Conservation (phyloP, 208 protist genomes). For the Zelonia costaricensis region DNA sequence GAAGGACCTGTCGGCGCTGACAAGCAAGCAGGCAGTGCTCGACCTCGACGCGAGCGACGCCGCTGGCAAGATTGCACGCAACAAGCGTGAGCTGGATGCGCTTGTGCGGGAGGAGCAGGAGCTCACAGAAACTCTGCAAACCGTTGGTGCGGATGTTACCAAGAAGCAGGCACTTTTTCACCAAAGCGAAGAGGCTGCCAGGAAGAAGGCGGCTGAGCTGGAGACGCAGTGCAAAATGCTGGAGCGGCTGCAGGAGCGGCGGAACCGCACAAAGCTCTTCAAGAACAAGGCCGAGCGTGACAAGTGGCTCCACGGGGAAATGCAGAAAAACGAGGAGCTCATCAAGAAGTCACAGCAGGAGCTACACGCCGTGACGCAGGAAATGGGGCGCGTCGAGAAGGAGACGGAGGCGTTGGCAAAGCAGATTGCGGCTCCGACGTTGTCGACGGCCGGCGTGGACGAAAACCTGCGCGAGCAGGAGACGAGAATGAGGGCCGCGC, state of each 20-base stretch:
- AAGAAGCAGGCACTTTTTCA: slow-evolving; percentile 35
- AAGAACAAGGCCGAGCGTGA: slow-evolving; percentile 90
- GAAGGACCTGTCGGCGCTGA: slow-evolving; percentile 53
- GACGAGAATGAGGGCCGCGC: slow-evolving; percentile 27
- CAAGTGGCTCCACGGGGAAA: slow-evolving; percentile 85
- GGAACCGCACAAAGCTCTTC: slow-evolving; percentile 91
- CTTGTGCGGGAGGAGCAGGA: slow-evolving; percentile 65
- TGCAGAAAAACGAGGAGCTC: slow-evolving; percentile 61
- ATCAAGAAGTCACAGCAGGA: slow-evolving; percentile 51
- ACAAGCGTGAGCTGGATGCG: slow-evolving; percentile 41
- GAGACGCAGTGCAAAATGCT: slow-evolving; percentile 51
- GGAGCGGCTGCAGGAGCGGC: slow-evolving; percentile 86
- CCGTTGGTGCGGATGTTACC: slow-evolving; percentile 32
- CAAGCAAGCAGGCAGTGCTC: slow-evolving; percentile 58
- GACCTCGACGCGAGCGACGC: slow-evolving; percentile 70
- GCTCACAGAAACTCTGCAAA: slow-evolving; percentile 43
- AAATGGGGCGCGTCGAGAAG: slow-evolving; percentile 35
- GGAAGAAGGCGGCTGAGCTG: slow-evolving; percentile 39
- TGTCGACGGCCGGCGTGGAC: slow-evolving; percentile 42
- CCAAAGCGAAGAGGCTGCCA: slow-evolving; percentile 34
- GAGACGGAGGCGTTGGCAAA: slow-evolving; percentile 6
- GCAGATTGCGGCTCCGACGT: slow-evolving; percentile 4
- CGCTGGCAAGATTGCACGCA: slow-evolving; percentile 31
- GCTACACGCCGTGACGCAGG: slow-evolving; percentile 32
- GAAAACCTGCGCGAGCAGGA: slow-evolving; percentile 48